phyloP scores from a whole-genome alignment of 2,329 filamentous ascomycete genomes.

The Penicillium olsonii region DNA sequence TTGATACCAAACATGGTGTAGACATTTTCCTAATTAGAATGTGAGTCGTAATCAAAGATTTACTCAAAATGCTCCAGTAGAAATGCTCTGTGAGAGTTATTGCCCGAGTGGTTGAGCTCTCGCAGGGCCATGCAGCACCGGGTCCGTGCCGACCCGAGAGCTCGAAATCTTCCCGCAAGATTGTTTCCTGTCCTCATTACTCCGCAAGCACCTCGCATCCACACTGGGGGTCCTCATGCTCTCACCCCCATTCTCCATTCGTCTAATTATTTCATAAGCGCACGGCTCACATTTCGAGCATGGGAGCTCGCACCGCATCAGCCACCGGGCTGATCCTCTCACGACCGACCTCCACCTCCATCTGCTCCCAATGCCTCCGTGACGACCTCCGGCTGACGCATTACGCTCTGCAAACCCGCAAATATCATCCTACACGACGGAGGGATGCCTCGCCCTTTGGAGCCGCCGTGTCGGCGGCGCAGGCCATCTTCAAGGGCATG shows the following conservation, averaged over 20 bases:
- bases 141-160: constrained; percentile 30
- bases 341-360: constrained; percentile 34
- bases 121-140: constrained; percentile 9
- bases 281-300: constrained; percentile 28
- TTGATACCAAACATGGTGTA: background rate
- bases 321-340: constrained; percentile 40
- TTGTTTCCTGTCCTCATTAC: constrained; percentile 14
- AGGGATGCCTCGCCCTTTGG: constrained; percentile 44
- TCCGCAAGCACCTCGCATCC: constrained; percentile 9
- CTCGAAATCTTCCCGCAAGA: constrained; percentile 29
- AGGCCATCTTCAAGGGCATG: constrained; percentile 48
- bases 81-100: too few species aligned
- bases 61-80: too few species aligned
- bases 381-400: constrained; percentile 34
- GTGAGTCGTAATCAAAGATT: too few species aligned
- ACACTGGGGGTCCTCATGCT: constrained; percentile 11
- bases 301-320: constrained; percentile 41
- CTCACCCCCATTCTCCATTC: background rate
- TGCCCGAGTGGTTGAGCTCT: too few species aligned
- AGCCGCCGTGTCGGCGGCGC: constrained; percentile 55
- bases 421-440: constrained; percentile 43
- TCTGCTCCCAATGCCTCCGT: constrained; percentile 46
- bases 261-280: background rate
- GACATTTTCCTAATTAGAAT: background rate
- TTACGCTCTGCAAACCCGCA: constrained; percentile 32